Evolutionary conservation across 257 asterid genomes (phyloP), one percentile per base, ranked within the genome.

Genomic region (Penstemon newberryi): DNA sequence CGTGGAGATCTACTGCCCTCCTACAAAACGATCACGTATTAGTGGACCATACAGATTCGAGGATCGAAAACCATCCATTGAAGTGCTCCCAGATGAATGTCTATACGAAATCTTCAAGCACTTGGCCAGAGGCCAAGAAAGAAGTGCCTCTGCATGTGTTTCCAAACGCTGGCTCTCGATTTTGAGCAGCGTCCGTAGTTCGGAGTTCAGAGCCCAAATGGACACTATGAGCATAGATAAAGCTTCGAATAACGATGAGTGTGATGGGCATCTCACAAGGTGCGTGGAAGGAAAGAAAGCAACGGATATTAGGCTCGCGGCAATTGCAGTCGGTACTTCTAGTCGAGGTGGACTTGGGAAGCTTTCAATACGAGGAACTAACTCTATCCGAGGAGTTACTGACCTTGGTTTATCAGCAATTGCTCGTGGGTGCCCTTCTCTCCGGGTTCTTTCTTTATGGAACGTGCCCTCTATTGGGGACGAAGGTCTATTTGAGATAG

Each of bases 311-410:
- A 81, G 97, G 71, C 96, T 93, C 49, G 90, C 92, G 4, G 91
- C 97, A 40, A 91, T 93, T 70, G 95, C 99, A 0, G 87, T 93
- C 4, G 97, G 96, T 6, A 93, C 97, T 12, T 81, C 95, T 8
- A 77, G 86, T 75, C 99, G 96, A 15, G 99, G 99, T 50, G 99
- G 99, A 7, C 88, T 93, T 7, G 96, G 95, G 41, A 93, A 93
- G 85, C 97, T 93, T 56, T 88, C 84, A 0, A 74, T 93, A 64
- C 75, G 96, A 41, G 97, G 97, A 66, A 80, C 86, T 73, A 84
- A 80, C 78, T 38, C 89, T 6, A 7, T 59, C 10, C 79, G 89
- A 51, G 96, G 95, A 3, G 86, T 89, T 67, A 80, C 95, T 5
- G 65, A 86, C 56, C n/a, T 18, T 12, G 99, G 99, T 59, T 75